Percentiles rank a stretch among this genome's conserved stretches.
Conservation (phyloP, 306 rosid species). For the Delonix regia region DNA sequence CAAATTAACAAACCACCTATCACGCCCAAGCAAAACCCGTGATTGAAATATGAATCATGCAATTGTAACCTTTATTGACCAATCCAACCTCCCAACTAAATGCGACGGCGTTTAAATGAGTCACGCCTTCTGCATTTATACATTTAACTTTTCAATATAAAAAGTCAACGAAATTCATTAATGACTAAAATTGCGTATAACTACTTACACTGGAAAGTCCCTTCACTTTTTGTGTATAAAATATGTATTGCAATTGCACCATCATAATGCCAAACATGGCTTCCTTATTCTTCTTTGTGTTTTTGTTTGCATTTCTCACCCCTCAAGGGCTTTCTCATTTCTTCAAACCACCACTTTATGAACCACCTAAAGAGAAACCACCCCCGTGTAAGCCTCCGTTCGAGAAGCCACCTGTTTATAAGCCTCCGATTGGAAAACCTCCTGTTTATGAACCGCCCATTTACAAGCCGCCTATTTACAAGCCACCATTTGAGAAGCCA, state of each 20-base stretch:
- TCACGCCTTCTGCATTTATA: background rate
- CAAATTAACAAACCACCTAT: background rate
- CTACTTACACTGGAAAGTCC: background rate
- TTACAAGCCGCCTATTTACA: background rate
- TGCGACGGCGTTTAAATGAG: background rate
- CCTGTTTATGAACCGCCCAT: background rate
- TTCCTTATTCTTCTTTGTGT: background rate
- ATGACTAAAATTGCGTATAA: too few relatives aligned
- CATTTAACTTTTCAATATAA: background rate
- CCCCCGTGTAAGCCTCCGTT: too few relatives aligned
- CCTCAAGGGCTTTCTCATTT: background rate
- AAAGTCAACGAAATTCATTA: background rate
- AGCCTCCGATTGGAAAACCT: background rate
- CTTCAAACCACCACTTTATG: background rate
- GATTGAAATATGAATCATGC: background rate
- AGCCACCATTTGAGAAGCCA: background rate
- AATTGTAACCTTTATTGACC: background rate
- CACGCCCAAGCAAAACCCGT: background rate
- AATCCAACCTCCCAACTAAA: background rate
- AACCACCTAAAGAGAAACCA: too few relatives aligned
- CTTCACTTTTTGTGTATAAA: background rate
- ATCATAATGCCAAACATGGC: background rate
- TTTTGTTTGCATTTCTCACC: background rate
- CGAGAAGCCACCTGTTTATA: too few relatives aligned
- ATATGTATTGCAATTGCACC: background rate